phyloP scores from a whole-genome alignment of 352 stramenopile species.

The Phytophthora palmivora region DNA sequence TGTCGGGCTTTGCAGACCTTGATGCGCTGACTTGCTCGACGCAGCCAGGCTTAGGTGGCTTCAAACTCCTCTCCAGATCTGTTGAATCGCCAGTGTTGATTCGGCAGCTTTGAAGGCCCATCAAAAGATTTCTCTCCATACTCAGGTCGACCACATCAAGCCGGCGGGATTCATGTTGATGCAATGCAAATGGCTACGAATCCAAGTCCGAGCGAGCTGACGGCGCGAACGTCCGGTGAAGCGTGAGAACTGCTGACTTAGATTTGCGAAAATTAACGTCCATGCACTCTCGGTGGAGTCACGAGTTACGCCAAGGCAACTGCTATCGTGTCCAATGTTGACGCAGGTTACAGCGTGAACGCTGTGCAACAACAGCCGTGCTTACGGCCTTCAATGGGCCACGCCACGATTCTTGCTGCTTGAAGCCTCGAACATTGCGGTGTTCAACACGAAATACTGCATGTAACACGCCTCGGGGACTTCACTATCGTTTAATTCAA shows the following conservation, averaged over 20 bases:
- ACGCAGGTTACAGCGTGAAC: neutral
- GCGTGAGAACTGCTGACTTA: neutral
- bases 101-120: conserved; percentile 21
- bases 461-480: conserved; percentile 3
- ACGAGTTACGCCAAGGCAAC: neutral
- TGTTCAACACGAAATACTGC: neutral
- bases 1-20: conserved; percentile 18
- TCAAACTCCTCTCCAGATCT: conserved; percentile 24
- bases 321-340: too few species aligned
- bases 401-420: neutral
- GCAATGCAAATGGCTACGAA: too few species aligned
- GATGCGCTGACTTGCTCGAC: conserved; percentile 35
- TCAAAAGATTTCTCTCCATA: conserved; percentile 21
- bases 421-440: neutral
- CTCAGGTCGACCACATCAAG: neutral
- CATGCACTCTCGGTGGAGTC: conserved; percentile 11
- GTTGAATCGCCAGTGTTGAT: conserved; percentile 2
- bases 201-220: neutral
- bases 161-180: conserved; percentile 5
- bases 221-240: conserved; percentile 14
- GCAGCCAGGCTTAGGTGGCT: conserved; percentile 38
- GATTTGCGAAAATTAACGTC: conserved; percentile 8
- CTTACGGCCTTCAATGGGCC: conserved; percentile 1
- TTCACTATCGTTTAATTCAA: conserved; percentile 6
- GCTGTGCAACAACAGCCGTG: conserved; percentile 7